A percentile compares a stretch with the other conserved stretches of the same genome.
phyloP scores from a whole-genome alignment of 179 eudicot species.

The Beta macrorhiza region DNA sequence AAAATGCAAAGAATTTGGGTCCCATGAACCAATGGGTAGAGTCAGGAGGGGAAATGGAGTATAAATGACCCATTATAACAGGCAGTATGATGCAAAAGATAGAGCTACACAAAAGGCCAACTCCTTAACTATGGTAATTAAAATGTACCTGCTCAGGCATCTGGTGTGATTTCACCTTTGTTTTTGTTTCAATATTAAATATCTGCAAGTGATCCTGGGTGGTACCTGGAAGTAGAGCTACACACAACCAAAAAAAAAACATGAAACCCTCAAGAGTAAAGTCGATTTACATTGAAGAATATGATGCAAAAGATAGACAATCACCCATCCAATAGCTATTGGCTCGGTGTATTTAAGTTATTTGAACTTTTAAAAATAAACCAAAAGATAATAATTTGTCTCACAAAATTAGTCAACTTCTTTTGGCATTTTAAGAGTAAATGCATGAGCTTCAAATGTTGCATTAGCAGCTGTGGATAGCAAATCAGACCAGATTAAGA shows the following conservation, averaged over 20 bases:
- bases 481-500: background rate
- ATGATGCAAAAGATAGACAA: background rate
- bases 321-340: background rate
- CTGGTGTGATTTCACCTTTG: slow-evolving; percentile 90
- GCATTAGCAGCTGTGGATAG: background rate
- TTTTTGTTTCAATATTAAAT: slow-evolving; percentile 88
- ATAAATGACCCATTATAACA: background rate
- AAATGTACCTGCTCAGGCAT: slow-evolving; percentile 93
- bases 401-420: background rate
- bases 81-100: background rate
- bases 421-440: background rate
- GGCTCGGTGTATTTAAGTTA: background rate
- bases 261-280: slow-evolving; percentile 18
- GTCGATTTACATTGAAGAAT: slow-evolving; percentile 4
- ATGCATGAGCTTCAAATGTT: background rate
- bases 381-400: background rate
- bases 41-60: background rate
- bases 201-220: slow-evolving; percentile 96
- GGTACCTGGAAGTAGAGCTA: slow-evolving; percentile 93
- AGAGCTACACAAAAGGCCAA: background rate
- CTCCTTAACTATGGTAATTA: background rate
- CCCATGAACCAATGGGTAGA: slow-evolving; percentile 8
- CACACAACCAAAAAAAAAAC: slow-evolving; percentile 22
- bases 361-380: background rate
- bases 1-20: slow-evolving; percentile 7